Evolutionary conservation across 2,329 filamentous ascomycete genomes (phyloP), one percentile per base, ranked within the genome.

Genomic region (Helicocarpus griseus): DNA sequence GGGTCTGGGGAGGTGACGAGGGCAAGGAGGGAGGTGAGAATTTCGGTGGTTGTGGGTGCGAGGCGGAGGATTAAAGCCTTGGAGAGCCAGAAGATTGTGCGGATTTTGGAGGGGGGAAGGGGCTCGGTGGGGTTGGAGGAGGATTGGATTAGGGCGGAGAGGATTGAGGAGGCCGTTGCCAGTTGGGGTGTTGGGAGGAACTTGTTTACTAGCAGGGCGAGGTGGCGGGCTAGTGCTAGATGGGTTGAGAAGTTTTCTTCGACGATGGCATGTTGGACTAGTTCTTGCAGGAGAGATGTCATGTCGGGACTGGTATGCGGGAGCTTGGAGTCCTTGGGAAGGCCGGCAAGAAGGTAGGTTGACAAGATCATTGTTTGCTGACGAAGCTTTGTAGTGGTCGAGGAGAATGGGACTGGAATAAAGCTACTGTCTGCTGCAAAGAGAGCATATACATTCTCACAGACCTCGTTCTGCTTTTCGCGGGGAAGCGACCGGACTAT

Each of bases 51-150:
- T 61, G 62, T 68, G 63, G 66, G 72, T n/a, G 67, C 64, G 14
- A 75, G 63, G 5, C 81, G 76, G 11, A 84, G 69, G 19, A 82
- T 65, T 0, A 85, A 71, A 6, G 78, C 80, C 61, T 83, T 85
- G 6, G 77, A 68, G 36, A 83, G 68, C 59, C 81, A 80, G 63
- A 85, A 83, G 41, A 79, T 70, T 19, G 80, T 73, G 21, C 75
- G 73, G 57, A 83, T 75, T 29, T 68, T 69, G 49, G 70, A 64
- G 5, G 69, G 61, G 29, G 63, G 68, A 21, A 63, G 54, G 4
- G 58, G 53, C 61, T 58, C 49, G 13, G 54, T 35, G 2, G 24
- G 35, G 4, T 46, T 36, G 11, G 46, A 28, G 5, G 43, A 11
- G 5, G 49, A 40, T 4, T 62, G 56, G 26, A 71, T 59, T 17